Evolutionary conservation across 2,329 filamentous ascomycete species (phyloP).

Genomic region (Claviceps pazoutovae): DNA sequence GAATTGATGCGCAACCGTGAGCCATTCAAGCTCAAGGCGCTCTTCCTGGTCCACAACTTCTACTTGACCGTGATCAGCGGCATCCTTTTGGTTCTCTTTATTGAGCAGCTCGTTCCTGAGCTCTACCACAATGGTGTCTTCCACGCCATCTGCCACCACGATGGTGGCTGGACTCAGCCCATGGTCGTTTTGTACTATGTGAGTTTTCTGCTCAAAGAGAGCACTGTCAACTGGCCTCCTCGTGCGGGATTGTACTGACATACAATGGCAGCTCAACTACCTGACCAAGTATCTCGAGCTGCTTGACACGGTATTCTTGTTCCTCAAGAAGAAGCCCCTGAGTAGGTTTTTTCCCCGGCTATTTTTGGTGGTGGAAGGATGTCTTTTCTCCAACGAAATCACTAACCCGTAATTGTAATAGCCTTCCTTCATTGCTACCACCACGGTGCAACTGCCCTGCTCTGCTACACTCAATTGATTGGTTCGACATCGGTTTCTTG

Average conservation of each 20-base stretch:
- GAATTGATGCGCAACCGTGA: conserved; percentile 81
- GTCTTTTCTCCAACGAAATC: not conserved
- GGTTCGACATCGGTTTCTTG: conserved; percentile 88
- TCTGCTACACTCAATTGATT: conserved; percentile 95
- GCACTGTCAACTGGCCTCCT: not conserved
- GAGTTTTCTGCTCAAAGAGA: conserved; percentile 23
- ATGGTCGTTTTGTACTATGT: conserved; percentile 96
- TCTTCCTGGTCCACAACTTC: conserved; percentile 96
- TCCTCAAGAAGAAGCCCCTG: conserved; percentile 98
- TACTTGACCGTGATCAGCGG: conserved; percentile 78
- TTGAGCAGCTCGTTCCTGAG: conserved; percentile 82
- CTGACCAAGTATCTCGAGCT: conserved; percentile 96
- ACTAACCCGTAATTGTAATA: conserved; percentile 22
- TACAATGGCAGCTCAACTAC: conserved; percentile 71
- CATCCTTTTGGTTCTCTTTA: conserved; percentile 66
- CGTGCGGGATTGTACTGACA: not conserved
- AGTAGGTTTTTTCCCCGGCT: conserved; percentile 24
- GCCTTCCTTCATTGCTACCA: conserved; percentile 98
- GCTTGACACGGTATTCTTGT: conserved; percentile 88
- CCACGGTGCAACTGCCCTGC: conserved; percentile 88
- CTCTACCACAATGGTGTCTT: conserved; percentile 72
- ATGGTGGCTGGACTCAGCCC: conserved; percentile 87
- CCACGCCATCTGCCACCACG: conserved; percentile 64
- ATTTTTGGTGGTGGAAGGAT: not conserved
- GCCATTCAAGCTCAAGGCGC: conserved; percentile 71